Evolutionary conservation across 768 basidiomycete species (phyloP), one percentile per base, ranked within the genome.

Genomic region (Boletus reticuloceps): DNA sequence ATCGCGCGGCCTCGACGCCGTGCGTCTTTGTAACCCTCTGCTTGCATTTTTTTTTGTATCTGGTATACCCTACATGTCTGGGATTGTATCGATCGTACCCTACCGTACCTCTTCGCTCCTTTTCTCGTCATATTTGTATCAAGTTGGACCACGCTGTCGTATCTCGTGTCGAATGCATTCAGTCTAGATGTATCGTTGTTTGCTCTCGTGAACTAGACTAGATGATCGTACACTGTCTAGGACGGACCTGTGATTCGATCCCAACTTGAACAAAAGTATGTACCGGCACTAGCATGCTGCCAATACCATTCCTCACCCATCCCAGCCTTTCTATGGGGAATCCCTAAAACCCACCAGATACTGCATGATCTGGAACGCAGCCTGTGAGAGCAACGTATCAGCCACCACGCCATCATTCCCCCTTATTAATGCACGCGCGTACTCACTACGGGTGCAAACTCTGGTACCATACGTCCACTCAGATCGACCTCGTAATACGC

Each of bases 391-490:
- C 7, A n/a, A 16, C n/a, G 8, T 2, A 31, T 59, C 36, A 57
- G 38, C 36, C 20, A 44, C 13, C 12, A 20, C 20, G 20, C 32
- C 10, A 12, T 34, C 10, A 34, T 13, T 12, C 32, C 32, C 8
- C 27, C 9, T 29, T 9, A 29, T 29, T 25, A 5, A 25, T 25
- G 25, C 25, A 25, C 25, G 27, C 8, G 27, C 27, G 1, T 29
- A 45, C 51, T 8, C 61, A 83, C 85, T 63, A 71, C 66, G 2
- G 86, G 86, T 17, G 84, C 80, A 66, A 81, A 88, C 70, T 85
- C 82, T 6, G 86, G 86, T 3, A 89, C 69, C 88, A 90, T 89
- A 59, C 91, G 88, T 17, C 88, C 89, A 58, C 83, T 84, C 8
- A 88, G 77, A 22, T 61, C 75, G 20, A 91, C 81, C 63, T 91